These are phyloP conservation scores for Fraxinus paxiana DNA, from an alignment of 305 asterid species.

Conservation along the genomic window DNA sequence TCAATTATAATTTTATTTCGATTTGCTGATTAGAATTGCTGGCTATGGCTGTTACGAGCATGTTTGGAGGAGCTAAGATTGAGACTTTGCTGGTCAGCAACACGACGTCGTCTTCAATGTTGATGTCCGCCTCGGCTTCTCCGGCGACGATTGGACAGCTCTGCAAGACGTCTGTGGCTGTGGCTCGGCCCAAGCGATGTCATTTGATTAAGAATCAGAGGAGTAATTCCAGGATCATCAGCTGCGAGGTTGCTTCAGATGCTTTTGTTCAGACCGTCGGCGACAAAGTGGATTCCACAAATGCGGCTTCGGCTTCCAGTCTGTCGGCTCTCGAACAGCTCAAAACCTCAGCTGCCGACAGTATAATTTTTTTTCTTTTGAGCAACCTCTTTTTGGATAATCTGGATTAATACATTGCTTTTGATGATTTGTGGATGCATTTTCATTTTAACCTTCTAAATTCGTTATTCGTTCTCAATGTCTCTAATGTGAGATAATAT, in stretches of 20 bases:
- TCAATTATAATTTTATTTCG: background rate
- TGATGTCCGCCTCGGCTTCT: conserved; percentile 33
- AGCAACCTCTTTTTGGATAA: background rate
- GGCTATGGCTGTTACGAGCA: conserved; percentile 64
- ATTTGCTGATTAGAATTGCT: background rate
- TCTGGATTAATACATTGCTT: conserved; percentile 5
- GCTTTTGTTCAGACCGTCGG: conserved; percentile 28
- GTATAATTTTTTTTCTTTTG: conserved; percentile 36
- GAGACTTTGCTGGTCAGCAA: conserved; percentile 59
- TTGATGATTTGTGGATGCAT: background rate
- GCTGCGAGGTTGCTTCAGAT: conserved; percentile 52
- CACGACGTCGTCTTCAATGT: conserved; percentile 35
- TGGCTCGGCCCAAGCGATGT: conserved; percentile 32
- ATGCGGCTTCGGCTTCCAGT: conserved; percentile 62
- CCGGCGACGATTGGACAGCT: conserved; percentile 43
- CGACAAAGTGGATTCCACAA: conserved; percentile 30
- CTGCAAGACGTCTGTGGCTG: conserved; percentile 23
- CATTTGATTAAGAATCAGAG: conserved; percentile 32
- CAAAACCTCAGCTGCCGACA: conserved; percentile 84
- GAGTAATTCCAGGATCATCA: conserved; percentile 31
- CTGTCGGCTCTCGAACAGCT: conserved; percentile 93
- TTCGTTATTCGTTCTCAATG: background rate
- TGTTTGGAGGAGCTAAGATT: conserved; percentile 69
- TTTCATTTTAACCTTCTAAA: background rate
- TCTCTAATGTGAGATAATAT: background rate